phyloP scores from a whole-genome alignment of 2,329 filamentous ascomycete genomes.

The Aspergillus pseudoviridinutans region DNA sequence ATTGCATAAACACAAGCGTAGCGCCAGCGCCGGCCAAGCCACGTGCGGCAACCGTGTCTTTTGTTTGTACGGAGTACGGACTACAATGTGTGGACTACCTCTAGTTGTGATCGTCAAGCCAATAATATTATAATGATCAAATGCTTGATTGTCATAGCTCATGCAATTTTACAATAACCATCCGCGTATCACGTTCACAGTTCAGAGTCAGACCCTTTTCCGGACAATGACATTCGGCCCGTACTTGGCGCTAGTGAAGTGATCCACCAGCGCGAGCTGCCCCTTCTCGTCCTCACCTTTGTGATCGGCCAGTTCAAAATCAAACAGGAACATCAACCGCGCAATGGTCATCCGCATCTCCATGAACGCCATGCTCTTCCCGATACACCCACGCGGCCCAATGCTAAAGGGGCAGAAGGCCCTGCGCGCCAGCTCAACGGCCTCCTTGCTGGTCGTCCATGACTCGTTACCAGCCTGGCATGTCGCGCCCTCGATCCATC shows the following conservation, averaged over 20 bases:
- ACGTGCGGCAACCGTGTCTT: neutral
- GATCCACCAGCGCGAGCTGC: conserved; percentile 35
- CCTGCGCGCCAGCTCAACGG: conserved; percentile 52
- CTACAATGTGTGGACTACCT: neutral
- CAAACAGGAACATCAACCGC: conserved; percentile 37
- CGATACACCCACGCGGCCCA: conserved; percentile 40
- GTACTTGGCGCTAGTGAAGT: conserved; percentile 36
- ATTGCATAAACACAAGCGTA: neutral
- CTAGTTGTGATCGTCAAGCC: neutral
- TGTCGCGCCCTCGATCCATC: conserved; percentile 56
- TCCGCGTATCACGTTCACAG: neutral
- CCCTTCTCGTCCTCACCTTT: conserved; percentile 32
- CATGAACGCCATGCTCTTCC: conserved; percentile 42
- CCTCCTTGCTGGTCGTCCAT: conserved; percentile 46
- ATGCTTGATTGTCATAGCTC: neutral
- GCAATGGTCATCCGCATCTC: conserved; percentile 40
- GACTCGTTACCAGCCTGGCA: conserved; percentile 33
- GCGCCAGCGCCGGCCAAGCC: neutral
- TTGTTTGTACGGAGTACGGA: neutral
- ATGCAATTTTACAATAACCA: neutral
- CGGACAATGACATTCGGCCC: conserved; percentile 32
- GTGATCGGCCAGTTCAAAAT: conserved; percentile 33
- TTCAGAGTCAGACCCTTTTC: neutral
- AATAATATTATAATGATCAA: neutral
- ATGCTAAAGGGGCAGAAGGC: conserved; percentile 65